Base-by-base conservation (phyloP, 805 yeast species). In the Clavispora santaluciae region DNA sequence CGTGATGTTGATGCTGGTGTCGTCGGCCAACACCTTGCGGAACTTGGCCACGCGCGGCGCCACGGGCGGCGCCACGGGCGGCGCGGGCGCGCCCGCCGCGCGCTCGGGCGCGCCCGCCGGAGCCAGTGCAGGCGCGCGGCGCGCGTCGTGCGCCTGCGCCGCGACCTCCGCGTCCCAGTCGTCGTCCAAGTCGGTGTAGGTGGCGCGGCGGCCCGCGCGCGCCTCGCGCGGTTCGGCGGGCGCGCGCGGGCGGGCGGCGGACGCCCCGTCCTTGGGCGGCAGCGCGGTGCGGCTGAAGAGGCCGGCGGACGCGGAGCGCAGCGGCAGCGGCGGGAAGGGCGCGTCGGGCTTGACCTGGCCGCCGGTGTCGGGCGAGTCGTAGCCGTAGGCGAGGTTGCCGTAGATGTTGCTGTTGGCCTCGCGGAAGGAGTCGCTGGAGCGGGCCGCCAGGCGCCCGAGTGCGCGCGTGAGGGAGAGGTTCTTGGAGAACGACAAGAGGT, bases 141-240 rank as follows among this genome's bases (percentile, higher is more conserved):
- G n/a, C n/a, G n/a, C n/a, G n/a, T n/a, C n/a, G 25, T 5, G 22
- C 22, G 8, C 22, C 22, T 6, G 22, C 8, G 22, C 9, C 8
- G 23, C 9, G 23, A 9, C 50, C 15, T 63, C 71, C 15, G 78
- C 95, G 59, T 88, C 91, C 96, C 96, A 89, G 61, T 88, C 96
- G 51, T 86, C 95, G 58, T 89, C 96, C 42, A 82, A 66, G 56
- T 89, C 95, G 33, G 79, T 68, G 55, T 82, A 83, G 42, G 63
- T 50, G n/a, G 45, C 42, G 20, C 49, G 34, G 20, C 43, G 35
- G 16, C 35, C 31, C n/a, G n/a, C n/a, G n/a, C n/a, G n/a, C 9
- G 41, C 35, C 35, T 36, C 39, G 25, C 44, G 41, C 4, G 44
- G 30, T 6, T 12, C 9, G 6, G 9, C 35, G 30, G 17, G 30